These are phyloP conservation scores for Erucastrum elatum DNA, from an alignment of 345 rosid genomes.

Conservation along the genomic window DNA sequence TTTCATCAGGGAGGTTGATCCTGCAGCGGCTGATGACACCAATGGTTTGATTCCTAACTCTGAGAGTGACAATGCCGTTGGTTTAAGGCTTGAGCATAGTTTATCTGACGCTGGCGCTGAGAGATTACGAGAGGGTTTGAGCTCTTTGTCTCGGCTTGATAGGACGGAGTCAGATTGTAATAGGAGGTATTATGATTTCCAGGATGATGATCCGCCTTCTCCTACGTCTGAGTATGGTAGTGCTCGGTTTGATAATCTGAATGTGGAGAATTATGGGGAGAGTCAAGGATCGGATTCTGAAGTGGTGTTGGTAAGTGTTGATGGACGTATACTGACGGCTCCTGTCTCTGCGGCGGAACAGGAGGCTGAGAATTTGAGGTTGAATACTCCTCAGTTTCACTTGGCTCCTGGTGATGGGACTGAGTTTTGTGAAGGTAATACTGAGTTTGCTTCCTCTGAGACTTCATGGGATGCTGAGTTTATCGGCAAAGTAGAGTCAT, in stretches of 20 bases:
- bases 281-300: slow-evolving; percentile 57
- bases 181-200: slow-evolving; percentile 66
- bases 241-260: slow-evolving; percentile 49
- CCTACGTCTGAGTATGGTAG: slow-evolving; percentile 60
- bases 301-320: slow-evolving; percentile 82
- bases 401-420: slow-evolving; percentile 74
- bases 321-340: slow-evolving; percentile 80
- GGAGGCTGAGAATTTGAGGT: slow-evolving; percentile 55
- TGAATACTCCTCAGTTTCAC: slow-evolving; percentile 74
- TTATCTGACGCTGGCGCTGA: slow-evolving; percentile 60
- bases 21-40: slow-evolving; percentile 37
- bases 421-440: slow-evolving; percentile 61
- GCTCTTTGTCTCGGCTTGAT: slow-evolving; percentile 48
- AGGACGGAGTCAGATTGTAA: slow-evolving; percentile 75
- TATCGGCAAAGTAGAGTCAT: slow-evolving; percentile 45
- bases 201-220: slow-evolving; percentile 57
- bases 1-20: slow-evolving; percentile 71
- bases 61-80: slow-evolving; percentile 28
- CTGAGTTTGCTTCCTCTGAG: slow-evolving; percentile 58
- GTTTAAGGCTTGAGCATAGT: slow-evolving; percentile 61
- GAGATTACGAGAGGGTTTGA: slow-evolving; percentile 46
- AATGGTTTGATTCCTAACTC: slow-evolving; percentile 16
- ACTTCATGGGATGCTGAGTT: slow-evolving; percentile 54
- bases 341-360: slow-evolving; percentile 70
- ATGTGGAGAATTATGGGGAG: slow-evolving; percentile 50